phyloP scores from a whole-genome alignment of 306 rosid genomes.

The Glycine latifolia region DNA sequence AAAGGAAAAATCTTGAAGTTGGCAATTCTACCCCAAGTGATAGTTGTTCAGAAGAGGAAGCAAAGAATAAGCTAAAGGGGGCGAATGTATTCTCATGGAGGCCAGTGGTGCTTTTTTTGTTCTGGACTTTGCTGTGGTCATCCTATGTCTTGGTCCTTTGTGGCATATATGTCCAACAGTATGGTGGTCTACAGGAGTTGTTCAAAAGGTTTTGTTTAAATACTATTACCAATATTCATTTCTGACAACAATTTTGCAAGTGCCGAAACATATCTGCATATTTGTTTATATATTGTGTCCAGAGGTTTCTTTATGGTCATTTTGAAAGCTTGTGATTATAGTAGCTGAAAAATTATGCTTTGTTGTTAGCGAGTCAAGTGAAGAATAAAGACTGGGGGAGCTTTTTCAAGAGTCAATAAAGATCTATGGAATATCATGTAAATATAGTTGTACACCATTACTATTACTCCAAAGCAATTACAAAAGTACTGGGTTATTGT shows the following conservation, averaged over 20 bases:
- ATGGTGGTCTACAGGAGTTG: conserved; percentile 87
- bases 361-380: neutral
- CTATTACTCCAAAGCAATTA: conserved; percentile 14
- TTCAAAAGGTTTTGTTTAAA: conserved; percentile 72
- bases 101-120: conserved; percentile 58
- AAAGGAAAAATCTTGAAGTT: conserved; percentile 51
- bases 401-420: conserved; percentile 11
- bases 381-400: conserved; percentile 2
- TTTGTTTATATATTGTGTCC: conserved; percentile 28
- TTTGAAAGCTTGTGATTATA: conserved; percentile 14
- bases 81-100: conserved; percentile 69
- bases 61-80: conserved; percentile 44
- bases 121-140: conserved; percentile 78
- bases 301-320: conserved; percentile 34
- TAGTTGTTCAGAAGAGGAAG: conserved; percentile 54
- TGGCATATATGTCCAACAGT: conserved; percentile 64
- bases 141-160: conserved; percentile 78
- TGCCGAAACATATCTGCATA: conserved; percentile 19
- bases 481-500: conserved; percentile 9
- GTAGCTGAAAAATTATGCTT: conserved; percentile 25
- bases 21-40: conserved; percentile 55
- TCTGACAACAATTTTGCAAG: conserved; percentile 6
- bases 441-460: conserved; percentile 17
- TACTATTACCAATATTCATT: neutral
- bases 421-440: conserved; percentile 7